phyloP scores from a whole-genome alignment of 2,329 filamentous ascomycete species.

The Phoma sp. region DNA sequence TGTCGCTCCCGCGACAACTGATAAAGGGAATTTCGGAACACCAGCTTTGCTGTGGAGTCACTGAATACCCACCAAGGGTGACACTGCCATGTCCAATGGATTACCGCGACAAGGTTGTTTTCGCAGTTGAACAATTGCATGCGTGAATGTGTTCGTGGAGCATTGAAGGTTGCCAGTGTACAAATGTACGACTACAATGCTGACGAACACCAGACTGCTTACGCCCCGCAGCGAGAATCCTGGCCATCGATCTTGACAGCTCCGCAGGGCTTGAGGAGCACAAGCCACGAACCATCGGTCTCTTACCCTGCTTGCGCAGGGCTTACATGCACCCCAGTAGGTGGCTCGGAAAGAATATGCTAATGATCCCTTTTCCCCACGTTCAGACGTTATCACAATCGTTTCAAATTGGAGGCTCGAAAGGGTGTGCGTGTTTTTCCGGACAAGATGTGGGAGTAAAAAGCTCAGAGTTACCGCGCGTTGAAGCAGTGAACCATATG shows the following conservation, averaged over 20 bases:
- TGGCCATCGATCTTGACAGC: conserved; percentile 8
- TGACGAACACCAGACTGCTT: neutral
- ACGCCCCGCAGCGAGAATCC: conserved; percentile 2
- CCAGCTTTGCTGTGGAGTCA: neutral
- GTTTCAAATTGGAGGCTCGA: neutral
- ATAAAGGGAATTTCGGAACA: neutral
- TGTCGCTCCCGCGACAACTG: conserved; percentile 1
- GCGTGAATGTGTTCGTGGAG: neutral
- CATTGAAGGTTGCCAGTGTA: neutral
- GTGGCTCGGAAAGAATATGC: neutral
- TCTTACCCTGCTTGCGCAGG: neutral
- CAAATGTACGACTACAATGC: no score
- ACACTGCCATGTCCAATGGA: no score
- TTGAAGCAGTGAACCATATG: conserved; percentile 1
- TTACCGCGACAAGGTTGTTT: no score
- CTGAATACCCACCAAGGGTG: neutral
- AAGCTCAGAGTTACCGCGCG: conserved; percentile 1
- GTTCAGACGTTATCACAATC: neutral
- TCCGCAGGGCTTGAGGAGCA: conserved; percentile 6
- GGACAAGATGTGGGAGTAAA: neutral
- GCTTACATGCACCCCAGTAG: neutral
- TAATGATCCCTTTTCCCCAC: neutral
- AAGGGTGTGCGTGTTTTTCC: neutral
- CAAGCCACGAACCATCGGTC: conserved; percentile 2
- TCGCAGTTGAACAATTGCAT: no score